phyloP scores from a whole-genome alignment of 306 rosid genomes.

The Cicer bijugum region DNA sequence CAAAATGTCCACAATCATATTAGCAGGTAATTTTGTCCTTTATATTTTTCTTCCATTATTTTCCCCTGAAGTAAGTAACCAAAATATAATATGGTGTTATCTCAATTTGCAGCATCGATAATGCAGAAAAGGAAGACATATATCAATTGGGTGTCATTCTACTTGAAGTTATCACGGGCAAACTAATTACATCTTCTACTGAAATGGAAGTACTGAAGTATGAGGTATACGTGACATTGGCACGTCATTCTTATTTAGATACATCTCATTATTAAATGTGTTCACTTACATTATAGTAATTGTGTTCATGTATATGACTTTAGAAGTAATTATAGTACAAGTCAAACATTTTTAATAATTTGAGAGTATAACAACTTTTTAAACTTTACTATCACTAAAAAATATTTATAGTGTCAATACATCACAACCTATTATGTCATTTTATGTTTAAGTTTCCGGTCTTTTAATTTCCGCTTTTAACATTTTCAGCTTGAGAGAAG shows the following conservation, averaged over 20 bases:
- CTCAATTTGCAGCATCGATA: constrained; percentile 43
- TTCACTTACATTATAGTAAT: neutral
- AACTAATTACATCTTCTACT: constrained; percentile 51
- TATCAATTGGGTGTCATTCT: constrained; percentile 78
- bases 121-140: constrained; percentile 84
- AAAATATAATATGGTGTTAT: constrained; percentile 1
- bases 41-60: constrained; percentile 6
- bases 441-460: neutral
- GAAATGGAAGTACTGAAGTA: constrained; percentile 62
- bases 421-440: no score
- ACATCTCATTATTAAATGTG: neutral
- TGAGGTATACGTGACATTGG: constrained; percentile 55
- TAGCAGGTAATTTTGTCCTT: constrained; percentile 45
- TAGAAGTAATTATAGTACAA: no score
- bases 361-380: no score
- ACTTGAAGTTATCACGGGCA: constrained; percentile 78
- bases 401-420: no score
- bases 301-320: neutral
- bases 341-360: no score
- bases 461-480: constrained; percentile 12
- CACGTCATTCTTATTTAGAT: neutral
- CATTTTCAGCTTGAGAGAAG: constrained; percentile 65
- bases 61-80: neutral
- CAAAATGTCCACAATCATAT: constrained; percentile 27
- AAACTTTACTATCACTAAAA: no score